phyloP scores from a whole-genome alignment of 2,329 filamentous ascomycete species.

The Xenoacremonium recifei region DNA sequence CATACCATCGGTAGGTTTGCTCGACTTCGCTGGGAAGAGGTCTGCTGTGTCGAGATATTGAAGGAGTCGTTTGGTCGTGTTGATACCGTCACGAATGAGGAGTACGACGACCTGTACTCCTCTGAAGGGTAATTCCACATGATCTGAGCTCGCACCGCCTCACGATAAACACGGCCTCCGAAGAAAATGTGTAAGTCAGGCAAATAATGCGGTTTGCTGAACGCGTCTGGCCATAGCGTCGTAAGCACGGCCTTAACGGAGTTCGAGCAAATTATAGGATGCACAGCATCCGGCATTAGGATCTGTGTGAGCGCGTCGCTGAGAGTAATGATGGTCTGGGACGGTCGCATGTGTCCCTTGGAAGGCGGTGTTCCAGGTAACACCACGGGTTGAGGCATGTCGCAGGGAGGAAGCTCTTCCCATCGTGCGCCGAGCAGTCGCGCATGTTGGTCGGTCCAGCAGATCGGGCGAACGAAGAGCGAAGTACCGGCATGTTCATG shows the following conservation, averaged over 20 bases:
- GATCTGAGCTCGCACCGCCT: conserved; percentile 47
- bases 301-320: conserved; percentile 44
- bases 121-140: conserved; percentile 44
- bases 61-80: conserved; percentile 34
- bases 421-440: conserved; percentile 48
- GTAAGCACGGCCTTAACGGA: conserved; percentile 44
- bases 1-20: conserved; percentile 35
- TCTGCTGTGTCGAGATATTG: conserved; percentile 20
- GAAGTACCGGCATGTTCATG: conserved; percentile 45
- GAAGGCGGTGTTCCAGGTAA: conserved; percentile 33
- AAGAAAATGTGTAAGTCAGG: conserved; percentile 51
- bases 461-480: conserved; percentile 52
- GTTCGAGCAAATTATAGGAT: conserved; percentile 35
- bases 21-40: conserved; percentile 18
- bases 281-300: conserved; percentile 32
- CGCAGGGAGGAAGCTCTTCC: conserved; percentile 39
- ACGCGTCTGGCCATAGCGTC: conserved; percentile 42
- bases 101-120: conserved; percentile 23
- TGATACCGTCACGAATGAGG: conserved; percentile 36
- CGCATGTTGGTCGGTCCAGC: conserved; percentile 54
- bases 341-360: conserved; percentile 36
- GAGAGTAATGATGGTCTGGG: conserved; percentile 41
- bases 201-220: conserved; percentile 27
- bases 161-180: conserved; percentile 43
- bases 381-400: conserved; percentile 38